These are phyloP conservation scores for Diphasiastrum complanatum DNA, from an alignment of 83 land plant species.

Conservation along the genomic window DNA sequence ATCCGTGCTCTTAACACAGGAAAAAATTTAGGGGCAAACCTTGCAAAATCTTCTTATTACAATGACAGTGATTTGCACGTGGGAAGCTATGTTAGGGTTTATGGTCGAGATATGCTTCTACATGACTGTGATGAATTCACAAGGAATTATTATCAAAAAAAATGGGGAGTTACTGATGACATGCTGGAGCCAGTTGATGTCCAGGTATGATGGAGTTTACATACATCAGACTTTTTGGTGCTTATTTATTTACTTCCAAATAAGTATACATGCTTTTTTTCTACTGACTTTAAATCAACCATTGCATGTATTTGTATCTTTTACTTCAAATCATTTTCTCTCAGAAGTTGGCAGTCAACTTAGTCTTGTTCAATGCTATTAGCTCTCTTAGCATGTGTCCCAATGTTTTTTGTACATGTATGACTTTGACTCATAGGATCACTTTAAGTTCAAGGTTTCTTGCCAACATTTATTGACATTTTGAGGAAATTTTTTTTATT, in stretches of 20 bases:
- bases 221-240: no score
- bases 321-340: no score
- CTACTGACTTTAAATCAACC: background rate
- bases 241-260: background rate
- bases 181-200: conserved; percentile 33
- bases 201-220: no score
- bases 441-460: no score
- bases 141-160: conserved; percentile 28
- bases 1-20: background rate
- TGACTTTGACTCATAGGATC: no score
- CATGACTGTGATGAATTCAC: conserved; percentile 41
- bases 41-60: conserved; percentile 18
- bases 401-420: no score
- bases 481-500: no score
- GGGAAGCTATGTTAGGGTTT: conserved; percentile 32
- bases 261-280: background rate
- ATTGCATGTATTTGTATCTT: no score
- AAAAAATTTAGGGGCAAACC: conserved; percentile 10
- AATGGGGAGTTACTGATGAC: conserved; percentile 30
- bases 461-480: no score
- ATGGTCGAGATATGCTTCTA: conserved; percentile 33
- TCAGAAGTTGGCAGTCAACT: no score
- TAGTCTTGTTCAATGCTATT: no score
- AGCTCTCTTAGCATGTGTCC: no score
- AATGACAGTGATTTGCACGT: conserved; percentile 34